phyloP scores from a whole-genome alignment of 1,284 basidiomycete genomes.

The Irpex rosettiformis region DNA sequence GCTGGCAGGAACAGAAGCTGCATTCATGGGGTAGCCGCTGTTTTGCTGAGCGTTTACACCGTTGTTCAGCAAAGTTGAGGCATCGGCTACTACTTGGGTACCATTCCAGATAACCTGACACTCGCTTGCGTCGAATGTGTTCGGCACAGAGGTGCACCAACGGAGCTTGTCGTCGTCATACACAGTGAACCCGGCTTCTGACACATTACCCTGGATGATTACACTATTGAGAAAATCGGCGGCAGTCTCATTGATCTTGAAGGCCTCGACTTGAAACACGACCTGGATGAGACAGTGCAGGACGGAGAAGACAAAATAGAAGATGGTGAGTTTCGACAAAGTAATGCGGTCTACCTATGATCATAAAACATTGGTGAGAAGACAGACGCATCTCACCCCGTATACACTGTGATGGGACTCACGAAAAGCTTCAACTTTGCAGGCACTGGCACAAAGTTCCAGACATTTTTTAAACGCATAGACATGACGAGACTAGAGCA shows the following conservation, averaged over 20 bases:
- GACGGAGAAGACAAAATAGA: slow-evolving; percentile 67
- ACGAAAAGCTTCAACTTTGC: slow-evolving; percentile 52
- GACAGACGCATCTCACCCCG: background rate
- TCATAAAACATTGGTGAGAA: slow-evolving; percentile 2
- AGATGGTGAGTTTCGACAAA: slow-evolving; percentile 58
- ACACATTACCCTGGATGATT: slow-evolving; percentile 45
- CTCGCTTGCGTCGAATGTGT: slow-evolving; percentile 38
- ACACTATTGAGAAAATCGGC: slow-evolving; percentile 49
- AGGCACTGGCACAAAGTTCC: slow-evolving; percentile 37
- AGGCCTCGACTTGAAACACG: slow-evolving; percentile 63
- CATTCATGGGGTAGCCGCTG: background rate
- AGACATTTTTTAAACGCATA: slow-evolving; percentile 43
- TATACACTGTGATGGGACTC: slow-evolving; percentile 24
- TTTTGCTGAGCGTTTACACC: background rate
- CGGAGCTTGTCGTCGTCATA: slow-evolving; percentile 43
- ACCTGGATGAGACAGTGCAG: slow-evolving; percentile 67
- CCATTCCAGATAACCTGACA: slow-evolving; percentile 59
- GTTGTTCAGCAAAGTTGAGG: slow-evolving; percentile 2
- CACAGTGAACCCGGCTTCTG: slow-evolving; percentile 52
- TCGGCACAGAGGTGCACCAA: slow-evolving; percentile 56
- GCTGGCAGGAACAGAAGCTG: slow-evolving; percentile 7
- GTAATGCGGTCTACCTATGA: slow-evolving; percentile 68
- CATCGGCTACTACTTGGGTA: slow-evolving; percentile 10
- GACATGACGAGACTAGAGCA: slow-evolving; percentile 18
- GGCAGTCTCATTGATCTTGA: slow-evolving; percentile 59